A percentile compares a stretch with the other conserved stretches of the same genome.
phyloP scores from a whole-genome alignment of 176 grass and related monocot species.

The Oryza rufipogon region DNA sequence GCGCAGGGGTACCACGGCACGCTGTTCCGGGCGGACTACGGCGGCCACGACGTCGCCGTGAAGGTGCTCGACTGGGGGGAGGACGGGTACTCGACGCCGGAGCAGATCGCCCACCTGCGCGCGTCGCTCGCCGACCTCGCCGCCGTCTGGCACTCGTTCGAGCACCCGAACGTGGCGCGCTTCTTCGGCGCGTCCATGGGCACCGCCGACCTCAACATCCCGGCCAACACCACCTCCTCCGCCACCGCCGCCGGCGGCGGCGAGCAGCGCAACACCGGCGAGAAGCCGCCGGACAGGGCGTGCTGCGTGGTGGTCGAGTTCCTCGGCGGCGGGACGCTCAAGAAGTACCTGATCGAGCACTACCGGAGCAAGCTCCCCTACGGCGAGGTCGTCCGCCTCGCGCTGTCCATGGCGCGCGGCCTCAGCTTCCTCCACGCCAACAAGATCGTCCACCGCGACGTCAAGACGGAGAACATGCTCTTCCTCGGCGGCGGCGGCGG shows the following conservation, averaged over 20 bases:
- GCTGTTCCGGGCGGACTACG: not conserved
- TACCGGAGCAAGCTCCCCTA: not conserved
- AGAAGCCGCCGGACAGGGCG: not conserved
- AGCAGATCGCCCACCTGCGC: not conserved
- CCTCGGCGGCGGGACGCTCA: not conserved
- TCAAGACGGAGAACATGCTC: not conserved
- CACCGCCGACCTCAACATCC: not conserved
- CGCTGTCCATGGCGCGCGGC: too few species aligned
- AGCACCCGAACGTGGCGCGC: not conserved
- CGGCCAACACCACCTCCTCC: too few species aligned
- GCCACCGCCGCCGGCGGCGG: too few species aligned
- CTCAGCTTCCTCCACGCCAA: not conserved
- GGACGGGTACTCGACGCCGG: not conserved
- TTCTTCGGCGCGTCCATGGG: not conserved
- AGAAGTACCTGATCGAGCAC: not conserved
- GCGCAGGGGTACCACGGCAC: not conserved
- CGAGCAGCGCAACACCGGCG: too few species aligned
- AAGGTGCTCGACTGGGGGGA: not conserved
- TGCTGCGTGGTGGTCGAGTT: not conserved
- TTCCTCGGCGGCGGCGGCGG: not conserved
- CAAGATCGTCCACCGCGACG: not conserved
- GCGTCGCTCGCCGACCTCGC: not conserved
- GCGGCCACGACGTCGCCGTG: not conserved
- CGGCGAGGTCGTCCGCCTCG: not conserved
- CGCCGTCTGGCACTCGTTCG: not conserved